Conservation (phyloP, 768 basidiomycete genomes). For the Obba rivulosa region DNA sequence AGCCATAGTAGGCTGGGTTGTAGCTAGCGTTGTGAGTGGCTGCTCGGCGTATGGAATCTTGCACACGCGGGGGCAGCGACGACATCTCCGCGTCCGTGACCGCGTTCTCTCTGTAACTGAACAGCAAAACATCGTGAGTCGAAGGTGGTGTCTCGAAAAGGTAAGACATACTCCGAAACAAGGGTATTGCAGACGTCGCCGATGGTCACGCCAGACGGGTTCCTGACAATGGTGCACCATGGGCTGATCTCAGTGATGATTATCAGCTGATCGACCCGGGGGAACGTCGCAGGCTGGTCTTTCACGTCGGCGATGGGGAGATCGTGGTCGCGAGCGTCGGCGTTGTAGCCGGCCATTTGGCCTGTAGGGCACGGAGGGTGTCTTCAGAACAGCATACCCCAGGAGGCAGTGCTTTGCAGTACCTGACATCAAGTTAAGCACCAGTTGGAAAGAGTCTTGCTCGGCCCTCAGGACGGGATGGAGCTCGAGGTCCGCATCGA, state of each 20-base stretch:
- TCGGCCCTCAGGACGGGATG: slow-evolving; percentile 65
- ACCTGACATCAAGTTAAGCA: slow-evolving; percentile 72
- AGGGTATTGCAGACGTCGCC: slow-evolving; percentile 68
- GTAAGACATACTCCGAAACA: slow-evolving; percentile 63
- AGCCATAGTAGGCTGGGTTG: slow-evolving; percentile 35
- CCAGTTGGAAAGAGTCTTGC: slow-evolving; percentile 48
- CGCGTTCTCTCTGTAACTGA: slow-evolving; percentile 62
- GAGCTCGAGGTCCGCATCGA: slow-evolving; percentile 60
- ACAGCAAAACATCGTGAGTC: not conserved
- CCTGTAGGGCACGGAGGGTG: slow-evolving; percentile 31
- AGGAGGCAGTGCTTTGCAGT: not conserved
- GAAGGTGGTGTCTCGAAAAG: not conserved
- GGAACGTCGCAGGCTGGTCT: slow-evolving; percentile 34
- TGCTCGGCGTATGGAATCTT: slow-evolving; percentile 67
- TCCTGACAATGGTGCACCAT: slow-evolving; percentile 75
- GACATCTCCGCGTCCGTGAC: slow-evolving; percentile 65
- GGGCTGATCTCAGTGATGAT: slow-evolving; percentile 48
- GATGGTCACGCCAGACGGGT: slow-evolving; percentile 68
- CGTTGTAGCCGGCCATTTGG: slow-evolving; percentile 57
- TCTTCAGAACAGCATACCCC: not conserved
- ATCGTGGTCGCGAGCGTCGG: slow-evolving; percentile 52
- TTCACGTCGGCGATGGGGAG: slow-evolving; percentile 37
- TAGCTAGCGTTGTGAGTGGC: slow-evolving; percentile 29
- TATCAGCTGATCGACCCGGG: slow-evolving; percentile 31
- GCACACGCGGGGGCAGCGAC: slow-evolving; percentile 54